A percentile compares a stretch with the other conserved stretches of the same genome.
These are phyloP conservation scores for Talaromyces sp. DNA, from an alignment of 2,329 filamentous ascomycete genomes.

Conservation along the genomic window DNA sequence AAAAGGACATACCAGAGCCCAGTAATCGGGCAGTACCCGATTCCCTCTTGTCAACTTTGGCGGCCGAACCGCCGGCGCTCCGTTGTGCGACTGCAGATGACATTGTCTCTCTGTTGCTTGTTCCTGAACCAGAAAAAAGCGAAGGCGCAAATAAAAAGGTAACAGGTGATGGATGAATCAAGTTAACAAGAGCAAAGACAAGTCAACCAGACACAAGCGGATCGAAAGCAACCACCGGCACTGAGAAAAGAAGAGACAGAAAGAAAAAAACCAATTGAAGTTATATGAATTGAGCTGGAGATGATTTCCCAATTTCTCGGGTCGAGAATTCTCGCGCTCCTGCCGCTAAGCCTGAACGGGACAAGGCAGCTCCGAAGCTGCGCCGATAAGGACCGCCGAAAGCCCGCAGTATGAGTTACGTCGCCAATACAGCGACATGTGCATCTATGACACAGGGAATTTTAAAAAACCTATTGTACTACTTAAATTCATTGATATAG, in stretches of 20 bases:
- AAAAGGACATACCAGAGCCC: constrained; percentile 68
- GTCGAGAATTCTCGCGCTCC: not conserved
- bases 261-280: not conserved
- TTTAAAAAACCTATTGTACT: not conserved
- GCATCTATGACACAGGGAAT: not conserved
- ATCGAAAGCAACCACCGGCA: not conserved
- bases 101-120: constrained; percentile 34
- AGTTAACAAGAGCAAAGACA: not conserved
- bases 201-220: not conserved
- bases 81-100: constrained; percentile 48
- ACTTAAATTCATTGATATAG: not conserved
- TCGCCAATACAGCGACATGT: not conserved
- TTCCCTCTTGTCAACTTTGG: constrained; percentile 72
- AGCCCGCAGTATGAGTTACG: not conserved
- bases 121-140: not conserved
- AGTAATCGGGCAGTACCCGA: constrained; percentile 82
- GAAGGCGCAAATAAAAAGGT: not conserved
- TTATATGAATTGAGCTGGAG: not conserved
- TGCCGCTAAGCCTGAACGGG: constrained; percentile 1
- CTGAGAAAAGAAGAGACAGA: not conserved
- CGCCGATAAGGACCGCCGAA: not conserved
- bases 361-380: constrained; percentile 3
- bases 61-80: constrained; percentile 41
- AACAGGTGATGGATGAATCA: not conserved
- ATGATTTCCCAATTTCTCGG: not conserved